Evolutionary conservation across 306 rosid species (phyloP), one percentile per base, ranked within the genome.

Genomic region (Vigna unguiculata): DNA sequence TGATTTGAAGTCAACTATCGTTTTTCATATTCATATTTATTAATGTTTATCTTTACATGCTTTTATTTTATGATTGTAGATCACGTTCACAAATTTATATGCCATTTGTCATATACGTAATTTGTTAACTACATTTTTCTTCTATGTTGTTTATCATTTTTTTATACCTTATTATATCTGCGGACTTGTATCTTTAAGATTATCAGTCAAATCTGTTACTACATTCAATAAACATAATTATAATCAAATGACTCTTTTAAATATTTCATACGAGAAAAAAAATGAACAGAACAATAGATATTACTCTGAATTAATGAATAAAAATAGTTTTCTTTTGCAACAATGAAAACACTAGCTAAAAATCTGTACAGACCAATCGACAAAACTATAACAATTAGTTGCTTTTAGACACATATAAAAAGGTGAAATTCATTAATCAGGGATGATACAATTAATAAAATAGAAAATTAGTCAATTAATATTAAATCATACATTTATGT

Each of bases 1-100:
- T 36, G 40, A 40, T 66, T 25, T 58, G 48, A 49, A 61, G 72
- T 79, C 82, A 71, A 71, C 71, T 2, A 17, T 72, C 71, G 25
- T 24, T 25, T 25, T 22, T 58, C 17, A 58, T 11, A n/a, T 54
- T 57, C 20, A 20, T 12, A 1, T 38, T 5, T 38, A 38, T 38
- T 38, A 7, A 38, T 38, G 9, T 36, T 36, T 7, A 34, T 34
- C 8, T 34, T 34, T 34, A 28, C 43, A 15, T 14, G 7, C 38
- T 14, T 62, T 34, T 62, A 34, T 62, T 8, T 62, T 62, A 34
- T 62, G 9, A 17, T n/a, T 61, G 36, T 8, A 16, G 22, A 55
- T 3, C 20, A 61, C 8, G 20, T 32, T 2, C 21, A 28, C 43
- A 7, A 4, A 28, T 60, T 10, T 54, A 60, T 61, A 15, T 59